phyloP scores from a whole-genome alignment of 1,284 basidiomycete genomes.

The Pisolithus thermaeus region DNA sequence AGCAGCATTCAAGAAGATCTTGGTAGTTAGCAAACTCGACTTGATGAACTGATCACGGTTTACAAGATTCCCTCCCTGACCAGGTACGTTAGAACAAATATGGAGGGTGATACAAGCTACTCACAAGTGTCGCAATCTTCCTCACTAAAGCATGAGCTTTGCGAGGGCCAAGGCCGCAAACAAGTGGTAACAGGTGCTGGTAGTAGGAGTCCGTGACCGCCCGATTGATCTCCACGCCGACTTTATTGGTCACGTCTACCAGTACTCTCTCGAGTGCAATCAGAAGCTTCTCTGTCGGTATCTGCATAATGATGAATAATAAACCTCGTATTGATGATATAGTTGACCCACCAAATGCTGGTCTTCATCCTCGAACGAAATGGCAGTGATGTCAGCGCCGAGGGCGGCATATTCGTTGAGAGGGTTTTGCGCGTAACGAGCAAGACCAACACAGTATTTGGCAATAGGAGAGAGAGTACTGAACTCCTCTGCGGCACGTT shows the following conservation, averaged over 20 bases:
- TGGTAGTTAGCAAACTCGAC: constrained; percentile 72
- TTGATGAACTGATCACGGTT: constrained; percentile 86
- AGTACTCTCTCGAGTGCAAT: constrained; percentile 81
- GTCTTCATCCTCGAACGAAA: constrained; percentile 78
- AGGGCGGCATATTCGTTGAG: constrained; percentile 90
- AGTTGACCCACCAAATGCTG: constrained; percentile 72
- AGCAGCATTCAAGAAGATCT: constrained; percentile 86
- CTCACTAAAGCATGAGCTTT: constrained; percentile 87
- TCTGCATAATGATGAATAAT: constrained; percentile 37
- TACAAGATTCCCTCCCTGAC: constrained; percentile 74
- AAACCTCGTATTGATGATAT: background rate
- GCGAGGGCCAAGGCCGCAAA: constrained; percentile 92
- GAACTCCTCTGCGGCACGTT: constrained; percentile 84
- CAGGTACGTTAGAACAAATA: constrained; percentile 6
- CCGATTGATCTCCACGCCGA: constrained; percentile 95
- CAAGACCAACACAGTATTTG: constrained; percentile 94
- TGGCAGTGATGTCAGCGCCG: constrained; percentile 74
- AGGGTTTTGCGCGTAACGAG: constrained; percentile 89
- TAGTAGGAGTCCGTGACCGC: constrained; percentile 87
- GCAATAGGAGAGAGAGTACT: constrained; percentile 75
- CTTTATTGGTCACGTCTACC: constrained; percentile 86
- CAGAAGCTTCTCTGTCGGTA: constrained; percentile 82
- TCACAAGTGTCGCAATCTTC: constrained; percentile 71
- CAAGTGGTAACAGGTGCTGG: constrained; percentile 81
- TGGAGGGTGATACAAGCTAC: constrained; percentile 16